A percentile compares a stretch with the other conserved stretches of the same genome.
Evolutionary conservation across 495 filamentous ascomycete species (phyloP).

Genomic region (Penicillium pulvis): DNA sequence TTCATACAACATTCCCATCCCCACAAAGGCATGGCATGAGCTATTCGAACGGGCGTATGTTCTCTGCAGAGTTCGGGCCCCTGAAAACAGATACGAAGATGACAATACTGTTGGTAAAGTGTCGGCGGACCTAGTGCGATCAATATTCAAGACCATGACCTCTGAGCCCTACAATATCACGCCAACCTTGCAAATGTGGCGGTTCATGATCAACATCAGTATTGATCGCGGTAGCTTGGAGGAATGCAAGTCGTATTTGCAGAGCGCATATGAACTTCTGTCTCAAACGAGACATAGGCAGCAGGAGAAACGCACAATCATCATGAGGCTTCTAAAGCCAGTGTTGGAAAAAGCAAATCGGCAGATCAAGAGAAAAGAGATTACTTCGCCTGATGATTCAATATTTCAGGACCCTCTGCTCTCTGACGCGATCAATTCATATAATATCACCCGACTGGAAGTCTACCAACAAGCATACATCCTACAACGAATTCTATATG

Average conservation of each 20-base stretch:
- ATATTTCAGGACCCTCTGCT: constrained; percentile 30
- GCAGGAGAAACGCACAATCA: constrained; percentile 24
- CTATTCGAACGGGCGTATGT: constrained; percentile 63
- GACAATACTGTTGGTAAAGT: constrained; percentile 31
- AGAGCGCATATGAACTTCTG: constrained; percentile 36
- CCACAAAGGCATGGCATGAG: constrained; percentile 54
- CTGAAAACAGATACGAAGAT: constrained; percentile 17
- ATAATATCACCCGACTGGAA: constrained; percentile 38
- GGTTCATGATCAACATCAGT: constrained; percentile 46
- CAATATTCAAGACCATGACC: constrained; percentile 58
- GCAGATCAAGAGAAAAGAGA: neutral
- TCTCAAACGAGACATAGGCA: constrained; percentile 29
- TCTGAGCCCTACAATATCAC: constrained; percentile 56
- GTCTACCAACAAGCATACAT: constrained; percentile 35
- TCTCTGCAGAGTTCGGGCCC: constrained; percentile 35
- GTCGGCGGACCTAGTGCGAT: constrained; percentile 38
- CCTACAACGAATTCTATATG: constrained; percentile 15
- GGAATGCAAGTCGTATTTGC: constrained; percentile 29
- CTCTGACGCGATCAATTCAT: constrained; percentile 39
- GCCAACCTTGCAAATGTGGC: constrained; percentile 57
- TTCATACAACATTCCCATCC: constrained; percentile 54
- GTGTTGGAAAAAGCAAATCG: constrained; percentile 3
- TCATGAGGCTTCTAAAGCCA: constrained; percentile 30
- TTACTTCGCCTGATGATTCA: neutral
- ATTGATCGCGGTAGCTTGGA: constrained; percentile 19